Evolutionary conservation across 2,329 filamentous ascomycete species (phyloP).

Genomic region (Aspergillus pseudoterreus): DNA sequence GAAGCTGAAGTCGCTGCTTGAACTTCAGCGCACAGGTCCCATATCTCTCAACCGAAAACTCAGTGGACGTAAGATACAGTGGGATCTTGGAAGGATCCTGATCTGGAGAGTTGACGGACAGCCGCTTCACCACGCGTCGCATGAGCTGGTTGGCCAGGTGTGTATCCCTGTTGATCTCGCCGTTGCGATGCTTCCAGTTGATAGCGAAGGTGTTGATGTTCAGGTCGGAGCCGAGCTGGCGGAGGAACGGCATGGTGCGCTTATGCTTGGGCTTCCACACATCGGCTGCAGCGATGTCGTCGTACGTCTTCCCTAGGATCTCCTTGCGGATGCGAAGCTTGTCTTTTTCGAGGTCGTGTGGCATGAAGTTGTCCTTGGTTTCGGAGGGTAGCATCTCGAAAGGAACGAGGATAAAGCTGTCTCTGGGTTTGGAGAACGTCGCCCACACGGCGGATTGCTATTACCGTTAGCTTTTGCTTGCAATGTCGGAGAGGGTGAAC

Average conservation of each 20-base stretch:
- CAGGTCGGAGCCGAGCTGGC: conserved; percentile 44
- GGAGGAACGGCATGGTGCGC: conserved; percentile 39
- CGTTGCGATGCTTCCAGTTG: conserved; percentile 42
- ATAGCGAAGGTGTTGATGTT: conserved; percentile 36
- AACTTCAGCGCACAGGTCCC: conserved; percentile 41
- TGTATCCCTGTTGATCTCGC: conserved; percentile 41
- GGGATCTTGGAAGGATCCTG: conserved; percentile 37
- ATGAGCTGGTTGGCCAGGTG: conserved; percentile 51
- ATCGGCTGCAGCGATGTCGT: conserved; percentile 5
- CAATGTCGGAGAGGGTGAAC: background rate
- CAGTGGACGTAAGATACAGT: conserved; percentile 46
- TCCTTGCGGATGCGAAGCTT: background rate
- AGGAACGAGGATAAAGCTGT: conserved; percentile 7
- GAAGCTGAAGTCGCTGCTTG: conserved; percentile 34
- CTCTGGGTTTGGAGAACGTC: background rate
- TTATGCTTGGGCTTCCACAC: conserved; percentile 8
- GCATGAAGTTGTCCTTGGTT: background rate
- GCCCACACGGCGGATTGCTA: conserved; percentile 1
- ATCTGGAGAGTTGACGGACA: conserved; percentile 41
- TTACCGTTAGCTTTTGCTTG: background rate
- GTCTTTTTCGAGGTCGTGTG: background rate
- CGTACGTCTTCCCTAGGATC: background rate
- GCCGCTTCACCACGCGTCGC: conserved; percentile 39
- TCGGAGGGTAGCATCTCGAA: conserved; percentile 7
- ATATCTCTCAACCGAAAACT: conserved; percentile 41